Conservation (phyloP, 208 protist species). For the Wallacemonas sp. region DNA sequence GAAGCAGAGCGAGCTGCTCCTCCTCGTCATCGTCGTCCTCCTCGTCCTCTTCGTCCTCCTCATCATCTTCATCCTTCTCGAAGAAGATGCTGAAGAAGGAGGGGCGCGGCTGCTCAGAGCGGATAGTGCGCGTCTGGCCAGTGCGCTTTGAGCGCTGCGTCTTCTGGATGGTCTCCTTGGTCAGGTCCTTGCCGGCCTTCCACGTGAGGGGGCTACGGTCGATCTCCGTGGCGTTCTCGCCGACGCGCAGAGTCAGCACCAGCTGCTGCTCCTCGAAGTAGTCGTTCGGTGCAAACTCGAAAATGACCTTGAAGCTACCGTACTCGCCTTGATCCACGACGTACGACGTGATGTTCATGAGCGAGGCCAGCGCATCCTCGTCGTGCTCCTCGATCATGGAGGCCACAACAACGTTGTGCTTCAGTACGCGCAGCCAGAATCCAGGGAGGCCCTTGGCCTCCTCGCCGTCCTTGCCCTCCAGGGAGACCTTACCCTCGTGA, state of each 20-base stretch:
- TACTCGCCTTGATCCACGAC: slow-evolving; percentile 47
- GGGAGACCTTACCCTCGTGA: slow-evolving; percentile 44
- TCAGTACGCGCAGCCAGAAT: slow-evolving; percentile 79
- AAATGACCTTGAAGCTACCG: slow-evolving; percentile 70
- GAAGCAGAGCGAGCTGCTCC: slow-evolving; percentile 32
- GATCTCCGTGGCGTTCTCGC: slow-evolving; percentile 39
- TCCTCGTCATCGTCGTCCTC: slow-evolving; percentile 51
- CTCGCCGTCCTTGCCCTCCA: slow-evolving; percentile 25
- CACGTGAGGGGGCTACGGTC: slow-evolving; percentile 65
- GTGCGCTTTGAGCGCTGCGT: slow-evolving; percentile 56
- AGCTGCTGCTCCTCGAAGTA: slow-evolving; percentile 75
- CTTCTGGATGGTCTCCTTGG: slow-evolving; percentile 46
- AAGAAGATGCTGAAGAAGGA: slow-evolving; percentile 88
- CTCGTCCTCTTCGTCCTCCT: slow-evolving; percentile 16
- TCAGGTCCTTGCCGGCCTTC: slow-evolving; percentile 82
- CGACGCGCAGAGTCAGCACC: slow-evolving; percentile 45
- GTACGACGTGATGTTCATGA: slow-evolving; percentile 58
- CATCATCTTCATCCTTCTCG: slow-evolving; percentile 24
- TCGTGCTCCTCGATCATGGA: slow-evolving; percentile 76
- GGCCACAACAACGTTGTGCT: slow-evolving; percentile 63
- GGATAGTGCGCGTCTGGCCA: slow-evolving; percentile 39
- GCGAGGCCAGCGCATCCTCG: slow-evolving; percentile 59
- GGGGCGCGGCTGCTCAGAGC: slow-evolving; percentile 33
- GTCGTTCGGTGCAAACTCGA: slow-evolving; percentile 82
- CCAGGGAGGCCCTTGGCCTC: slow-evolving; percentile 34